These are phyloP conservation scores for Ambrosiella cleistominuta DNA, from an alignment of 2,329 filamentous ascomycete species.

Conservation along the genomic window DNA sequence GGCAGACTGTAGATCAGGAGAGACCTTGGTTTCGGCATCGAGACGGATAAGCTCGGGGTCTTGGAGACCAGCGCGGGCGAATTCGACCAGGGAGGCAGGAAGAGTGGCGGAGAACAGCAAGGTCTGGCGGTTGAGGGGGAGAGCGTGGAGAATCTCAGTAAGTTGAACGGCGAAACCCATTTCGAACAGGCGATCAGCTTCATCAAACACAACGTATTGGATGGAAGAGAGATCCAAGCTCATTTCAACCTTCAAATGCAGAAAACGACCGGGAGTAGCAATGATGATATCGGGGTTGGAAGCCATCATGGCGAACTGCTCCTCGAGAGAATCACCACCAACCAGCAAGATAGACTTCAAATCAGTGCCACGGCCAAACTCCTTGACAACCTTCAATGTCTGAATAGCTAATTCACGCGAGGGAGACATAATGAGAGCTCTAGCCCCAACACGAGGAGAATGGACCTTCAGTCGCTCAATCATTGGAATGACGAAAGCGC, in stretches of 20 bases:
- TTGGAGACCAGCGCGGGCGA: slow-evolving; percentile 80
- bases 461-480: slow-evolving; percentile 83
- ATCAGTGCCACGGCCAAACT: slow-evolving; percentile 78
- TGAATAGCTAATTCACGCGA: slow-evolving; percentile 89
- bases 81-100: slow-evolving; percentile 86
- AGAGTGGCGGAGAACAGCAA: slow-evolving; percentile 89
- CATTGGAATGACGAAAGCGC: slow-evolving; percentile 96
- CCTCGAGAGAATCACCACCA: slow-evolving; percentile 86
- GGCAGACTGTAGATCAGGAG: slow-evolving; percentile 83
- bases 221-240: slow-evolving; percentile 75
- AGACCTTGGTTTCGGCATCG: slow-evolving; percentile 89
- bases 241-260: slow-evolving; percentile 98
- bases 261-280: slow-evolving; percentile 85
- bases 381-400: slow-evolving; percentile 90
- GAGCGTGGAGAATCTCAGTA: slow-evolving; percentile 76
- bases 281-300: slow-evolving; percentile 95
- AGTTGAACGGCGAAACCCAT: slow-evolving; percentile 95
- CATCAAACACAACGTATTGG: slow-evolving; percentile 89
- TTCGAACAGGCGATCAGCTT: slow-evolving; percentile 91
- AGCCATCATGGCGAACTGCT: slow-evolving; percentile 85
- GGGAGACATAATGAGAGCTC: slow-evolving; percentile 77
- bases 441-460: slow-evolving; percentile 67
- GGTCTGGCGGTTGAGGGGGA: slow-evolving; percentile 74
- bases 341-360: slow-evolving; percentile 79
- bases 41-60: slow-evolving; percentile 80